Evolutionary conservation across 2,329 filamentous ascomycete genomes (phyloP).

Genomic region (Talaromyces sp.): DNA sequence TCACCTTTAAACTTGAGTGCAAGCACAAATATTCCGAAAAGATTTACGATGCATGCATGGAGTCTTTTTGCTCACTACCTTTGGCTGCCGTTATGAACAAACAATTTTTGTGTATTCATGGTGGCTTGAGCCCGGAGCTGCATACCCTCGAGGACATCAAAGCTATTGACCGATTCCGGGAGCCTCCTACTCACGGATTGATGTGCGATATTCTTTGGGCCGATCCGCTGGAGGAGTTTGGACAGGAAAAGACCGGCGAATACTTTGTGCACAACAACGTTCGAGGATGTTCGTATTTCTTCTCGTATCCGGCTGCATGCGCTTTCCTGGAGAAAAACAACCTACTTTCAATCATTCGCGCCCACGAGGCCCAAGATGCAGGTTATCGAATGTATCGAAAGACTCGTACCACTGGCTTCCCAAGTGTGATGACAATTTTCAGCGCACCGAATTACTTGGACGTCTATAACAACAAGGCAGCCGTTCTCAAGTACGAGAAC

Average conservation of each 20-base stretch:
- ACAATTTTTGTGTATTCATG: conserved; percentile 98
- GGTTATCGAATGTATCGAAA: conserved; percentile 99
- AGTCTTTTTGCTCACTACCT: conserved; percentile 91
- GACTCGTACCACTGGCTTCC: conserved; percentile 95
- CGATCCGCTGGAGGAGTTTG: conserved; percentile 95
- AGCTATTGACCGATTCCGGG: conserved; percentile 92
- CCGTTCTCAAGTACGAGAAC: conserved; percentile 98
- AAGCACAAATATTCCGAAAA: conserved; percentile 98
- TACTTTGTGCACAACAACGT: conserved; percentile 99
- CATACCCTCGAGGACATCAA: conserved; percentile 94
- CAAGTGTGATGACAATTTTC: conserved; percentile 99
- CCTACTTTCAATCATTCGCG: conserved; percentile 89
- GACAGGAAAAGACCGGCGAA: conserved; percentile 96
- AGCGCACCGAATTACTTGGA: conserved; percentile 98
- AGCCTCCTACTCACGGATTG: conserved; percentile 91
- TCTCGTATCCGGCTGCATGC: conserved; percentile 95
- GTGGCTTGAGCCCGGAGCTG: conserved; percentile 89
- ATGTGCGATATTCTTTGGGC: conserved; percentile 99
- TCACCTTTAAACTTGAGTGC: conserved; percentile 99
- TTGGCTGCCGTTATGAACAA: conserved; percentile 99
- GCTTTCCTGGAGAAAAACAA: conserved; percentile 99
- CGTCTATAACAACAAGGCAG: conserved; percentile 99
- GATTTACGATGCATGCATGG: conserved; percentile 96
- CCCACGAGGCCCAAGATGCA: conserved; percentile 96
- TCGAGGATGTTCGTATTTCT: conserved; percentile 97